Conservation (phyloP, 176 grass and related monocot species). For the Areca catechu region DNA sequence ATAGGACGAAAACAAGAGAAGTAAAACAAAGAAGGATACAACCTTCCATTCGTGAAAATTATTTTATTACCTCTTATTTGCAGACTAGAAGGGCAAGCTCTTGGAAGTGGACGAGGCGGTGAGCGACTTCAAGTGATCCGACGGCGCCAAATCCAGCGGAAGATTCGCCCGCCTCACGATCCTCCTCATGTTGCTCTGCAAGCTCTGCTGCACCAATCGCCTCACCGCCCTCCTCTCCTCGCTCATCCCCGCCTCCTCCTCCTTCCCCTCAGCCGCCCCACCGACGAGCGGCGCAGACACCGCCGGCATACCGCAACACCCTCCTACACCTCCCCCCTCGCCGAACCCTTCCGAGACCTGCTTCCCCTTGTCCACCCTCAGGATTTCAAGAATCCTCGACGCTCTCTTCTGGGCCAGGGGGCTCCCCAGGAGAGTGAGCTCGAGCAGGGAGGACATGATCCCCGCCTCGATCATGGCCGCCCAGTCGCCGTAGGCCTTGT, state of each 20-base stretch:
- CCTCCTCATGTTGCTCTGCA: constrained; percentile 83
- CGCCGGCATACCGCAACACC: constrained; percentile 17
- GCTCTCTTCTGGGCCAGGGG: constrained; percentile 87
- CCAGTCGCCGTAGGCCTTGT: constrained; percentile 56
- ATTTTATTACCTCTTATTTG: no score
- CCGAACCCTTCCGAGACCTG: constrained; percentile 18
- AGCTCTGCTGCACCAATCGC: constrained; percentile 89
- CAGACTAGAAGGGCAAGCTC: constrained; percentile 68
- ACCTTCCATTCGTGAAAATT: no score
- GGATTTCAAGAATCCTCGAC: constrained; percentile 73
- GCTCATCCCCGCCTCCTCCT: constrained; percentile 36
- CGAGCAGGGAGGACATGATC: constrained; percentile 58
- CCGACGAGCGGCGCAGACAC: constrained; percentile 61
- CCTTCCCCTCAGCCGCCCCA: constrained; percentile 4
- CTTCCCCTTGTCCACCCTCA: constrained; percentile 72
- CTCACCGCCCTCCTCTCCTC: constrained; percentile 68
- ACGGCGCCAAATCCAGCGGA: constrained; percentile 54
- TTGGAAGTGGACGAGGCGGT: constrained; percentile 63
- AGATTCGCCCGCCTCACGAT: constrained; percentile 69
- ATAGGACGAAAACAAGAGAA: no score
- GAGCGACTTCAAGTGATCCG: constrained; percentile 42
- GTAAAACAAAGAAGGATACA: no score
- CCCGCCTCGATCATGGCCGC: constrained; percentile 57
- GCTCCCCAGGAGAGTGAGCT: constrained; percentile 79
- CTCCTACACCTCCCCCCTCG: background rate